These are phyloP conservation scores for Akanthomyces uredinophilus DNA, from an alignment of 2,329 filamentous ascomycete genomes.

Conservation along the genomic window DNA sequence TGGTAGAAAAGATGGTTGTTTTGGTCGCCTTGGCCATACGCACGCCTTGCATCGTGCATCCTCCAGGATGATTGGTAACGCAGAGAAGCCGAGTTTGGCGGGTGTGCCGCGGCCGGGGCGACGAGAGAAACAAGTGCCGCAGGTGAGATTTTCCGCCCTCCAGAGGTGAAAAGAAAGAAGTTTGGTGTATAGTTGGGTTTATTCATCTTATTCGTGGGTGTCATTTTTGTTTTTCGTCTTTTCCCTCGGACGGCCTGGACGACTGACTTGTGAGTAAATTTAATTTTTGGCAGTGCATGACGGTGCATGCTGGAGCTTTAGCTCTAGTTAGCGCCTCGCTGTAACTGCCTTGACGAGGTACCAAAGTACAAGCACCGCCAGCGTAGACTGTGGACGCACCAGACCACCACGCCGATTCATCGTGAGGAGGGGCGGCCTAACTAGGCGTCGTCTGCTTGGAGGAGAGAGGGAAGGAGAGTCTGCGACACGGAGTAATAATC, in stretches of 20 bases:
- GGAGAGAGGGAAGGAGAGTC: too few species aligned
- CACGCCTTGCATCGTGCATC: conserved; percentile 1
- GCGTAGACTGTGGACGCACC: too few species aligned
- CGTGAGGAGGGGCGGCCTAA: too few species aligned
- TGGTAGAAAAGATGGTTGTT: background rate
- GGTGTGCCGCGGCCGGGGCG: background rate
- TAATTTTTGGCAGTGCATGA: background rate
- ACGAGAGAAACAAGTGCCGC: background rate
- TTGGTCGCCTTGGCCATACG: background rate
- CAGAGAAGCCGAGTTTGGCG: background rate
- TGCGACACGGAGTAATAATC: too few species aligned
- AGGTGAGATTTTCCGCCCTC: too few species aligned
- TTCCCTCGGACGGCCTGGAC: background rate
- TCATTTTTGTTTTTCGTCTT: background rate
- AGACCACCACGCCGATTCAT: too few species aligned
- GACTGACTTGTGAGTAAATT: background rate
- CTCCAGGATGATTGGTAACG: conserved; percentile 5
- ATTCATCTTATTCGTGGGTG: background rate
- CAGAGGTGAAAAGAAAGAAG: too few species aligned
- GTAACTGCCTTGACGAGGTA: too few species aligned
- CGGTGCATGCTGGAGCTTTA: background rate
- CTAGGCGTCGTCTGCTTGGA: too few species aligned
- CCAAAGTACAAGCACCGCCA: too few species aligned
- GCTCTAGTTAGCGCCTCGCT: too few species aligned
- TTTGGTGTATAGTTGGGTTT: too few species aligned